Base-by-base conservation (phyloP, 371 early-diverging fungal species). In the Haplosporangium sp. region DNA sequence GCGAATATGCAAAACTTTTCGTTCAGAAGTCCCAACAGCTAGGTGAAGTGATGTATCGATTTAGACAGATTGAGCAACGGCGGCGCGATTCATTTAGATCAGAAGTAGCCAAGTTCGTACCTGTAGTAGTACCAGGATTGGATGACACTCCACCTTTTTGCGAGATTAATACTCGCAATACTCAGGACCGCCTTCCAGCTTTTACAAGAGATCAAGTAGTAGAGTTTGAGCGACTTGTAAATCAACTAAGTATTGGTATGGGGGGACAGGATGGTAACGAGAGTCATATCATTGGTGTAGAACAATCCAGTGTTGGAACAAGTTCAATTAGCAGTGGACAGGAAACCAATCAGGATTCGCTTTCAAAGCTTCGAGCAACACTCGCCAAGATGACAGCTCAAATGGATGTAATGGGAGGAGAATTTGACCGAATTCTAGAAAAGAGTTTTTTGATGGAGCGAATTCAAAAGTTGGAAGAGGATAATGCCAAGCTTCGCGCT, bases 91-190 rank as follows among this genome's bases (percentile, higher is more conserved):
- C 81, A 1, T 94, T 93, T 72, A 75, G 87, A 58, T 85, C 74
- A 13, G 91, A 90, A 48, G 85, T 92, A 7, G 78, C 76, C 4
- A 84, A 85, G 13, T 86, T 87, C 57, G 75, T 93, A 6, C 95
- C 94, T 0, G 88, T 91, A 19, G 79, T 86, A n/a, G 75, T 90
- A 3, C 67, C 76, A 66, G 84, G 89, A 17, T 67, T 90, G 75
- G 92, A 91, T 52, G 92, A 88, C 39, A 72, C 75, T 7, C 86
- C 92, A 9, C 90, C 93, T 3, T 87, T 86, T 35, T 91, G 91
- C 63, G 93, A 94, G 70, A 87, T 94, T n/a, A 87, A 88, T 17
- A 77, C 91, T 2, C 83, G 85, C 17, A 85, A 84, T 55, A 85
- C 85, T 7, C 83, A 83, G 8, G 87, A 87, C 27, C 72, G 70